These are phyloP conservation scores for Fraxinus latifolia DNA, from an alignment of 305 asterid species.

Conservation along the genomic window DNA sequence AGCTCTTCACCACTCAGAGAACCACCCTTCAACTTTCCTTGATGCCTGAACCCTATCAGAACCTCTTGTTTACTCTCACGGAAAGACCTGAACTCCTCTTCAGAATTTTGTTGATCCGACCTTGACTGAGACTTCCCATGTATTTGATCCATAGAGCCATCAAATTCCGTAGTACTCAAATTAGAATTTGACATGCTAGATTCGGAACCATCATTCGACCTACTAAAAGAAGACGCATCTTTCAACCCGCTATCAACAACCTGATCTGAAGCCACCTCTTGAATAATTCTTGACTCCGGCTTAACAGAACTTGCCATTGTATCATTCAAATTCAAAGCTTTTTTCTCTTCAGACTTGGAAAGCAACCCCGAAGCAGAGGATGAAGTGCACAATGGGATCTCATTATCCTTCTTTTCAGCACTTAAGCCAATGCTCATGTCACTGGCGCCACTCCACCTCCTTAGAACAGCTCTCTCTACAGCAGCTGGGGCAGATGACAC, in stretches of 20 bases:
- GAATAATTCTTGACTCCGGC: conserved; percentile 38
- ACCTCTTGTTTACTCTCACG: conserved; percentile 31
- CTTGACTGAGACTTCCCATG: conserved; percentile 39
- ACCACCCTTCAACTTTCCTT: conserved; percentile 33
- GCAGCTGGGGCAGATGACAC: conserved; percentile 49
- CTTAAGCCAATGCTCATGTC: conserved; percentile 90
- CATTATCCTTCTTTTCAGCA: conserved; percentile 66
- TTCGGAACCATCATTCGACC: conserved; percentile 18
- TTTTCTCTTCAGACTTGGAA: conserved; percentile 37
- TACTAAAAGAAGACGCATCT: conserved; percentile 35
- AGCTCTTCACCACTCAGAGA: conserved; percentile 38
- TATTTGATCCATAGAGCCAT: conserved; percentile 44
- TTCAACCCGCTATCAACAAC: conserved; percentile 32
- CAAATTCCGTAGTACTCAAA: conserved; percentile 29
- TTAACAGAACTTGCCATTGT: conserved; percentile 36
- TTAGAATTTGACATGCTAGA: conserved; percentile 20
- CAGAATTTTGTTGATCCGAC: conserved; percentile 44
- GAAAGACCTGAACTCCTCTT: conserved; percentile 31
- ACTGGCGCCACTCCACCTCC: conserved; percentile 94
- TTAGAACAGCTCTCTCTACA: conserved; percentile 63
- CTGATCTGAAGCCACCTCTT: conserved; percentile 18
- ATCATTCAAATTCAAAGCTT: conserved; percentile 30
- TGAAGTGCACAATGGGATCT: conserved; percentile 55
- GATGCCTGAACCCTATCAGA: conserved; percentile 29
- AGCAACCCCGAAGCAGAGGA: conserved; percentile 33